Percentiles rank a stretch among this genome's conserved stretches.
phyloP scores from a whole-genome alignment of 495 filamentous ascomycete genomes.

The Trypethelium eluteriae region DNA sequence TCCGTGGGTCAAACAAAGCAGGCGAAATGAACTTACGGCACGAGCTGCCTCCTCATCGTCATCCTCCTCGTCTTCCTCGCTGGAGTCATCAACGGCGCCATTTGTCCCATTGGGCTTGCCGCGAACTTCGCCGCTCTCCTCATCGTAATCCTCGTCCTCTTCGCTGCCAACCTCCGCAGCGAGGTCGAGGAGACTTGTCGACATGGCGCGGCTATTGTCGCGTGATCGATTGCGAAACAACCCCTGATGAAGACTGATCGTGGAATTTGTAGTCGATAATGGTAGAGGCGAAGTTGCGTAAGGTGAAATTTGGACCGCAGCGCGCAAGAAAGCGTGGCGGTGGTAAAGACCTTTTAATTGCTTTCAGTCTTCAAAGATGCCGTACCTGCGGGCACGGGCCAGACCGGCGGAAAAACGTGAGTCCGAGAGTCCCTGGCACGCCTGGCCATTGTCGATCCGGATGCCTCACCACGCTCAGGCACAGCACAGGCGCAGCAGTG shows the following conservation, averaged over 20 bases:
- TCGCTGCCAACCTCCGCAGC: constrained; percentile 82
- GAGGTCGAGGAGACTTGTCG: constrained; percentile 54
- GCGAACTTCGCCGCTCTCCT: constrained; percentile 63
- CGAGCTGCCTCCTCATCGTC: constrained; percentile 77
- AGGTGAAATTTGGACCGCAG: too few relatives aligned
- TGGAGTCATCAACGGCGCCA: constrained; percentile 65
- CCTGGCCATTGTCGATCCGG: not conserved
- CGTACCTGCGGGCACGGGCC: not conserved
- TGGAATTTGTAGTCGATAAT: too few relatives aligned
- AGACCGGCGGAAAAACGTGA: not conserved
- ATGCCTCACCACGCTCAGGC: too few relatives aligned
- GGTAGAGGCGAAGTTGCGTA: too few relatives aligned
- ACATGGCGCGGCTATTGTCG: not conserved
- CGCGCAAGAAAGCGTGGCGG: not conserved
- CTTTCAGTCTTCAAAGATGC: not conserved
- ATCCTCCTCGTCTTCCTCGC: constrained; percentile 93
- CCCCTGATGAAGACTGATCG: too few relatives aligned
- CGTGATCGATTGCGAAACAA: not conserved
- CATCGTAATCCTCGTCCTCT: constrained; percentile 81
- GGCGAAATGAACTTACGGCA: constrained; percentile 36
- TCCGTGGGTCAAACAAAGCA: not conserved
- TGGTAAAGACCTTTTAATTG: not conserved
- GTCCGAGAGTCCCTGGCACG: not conserved
- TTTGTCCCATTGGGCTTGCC: constrained; percentile 38
- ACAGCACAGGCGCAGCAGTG: too few relatives aligned